Conservation (phyloP, 176 grass and related monocot species). For the Thalia dealbata region DNA sequence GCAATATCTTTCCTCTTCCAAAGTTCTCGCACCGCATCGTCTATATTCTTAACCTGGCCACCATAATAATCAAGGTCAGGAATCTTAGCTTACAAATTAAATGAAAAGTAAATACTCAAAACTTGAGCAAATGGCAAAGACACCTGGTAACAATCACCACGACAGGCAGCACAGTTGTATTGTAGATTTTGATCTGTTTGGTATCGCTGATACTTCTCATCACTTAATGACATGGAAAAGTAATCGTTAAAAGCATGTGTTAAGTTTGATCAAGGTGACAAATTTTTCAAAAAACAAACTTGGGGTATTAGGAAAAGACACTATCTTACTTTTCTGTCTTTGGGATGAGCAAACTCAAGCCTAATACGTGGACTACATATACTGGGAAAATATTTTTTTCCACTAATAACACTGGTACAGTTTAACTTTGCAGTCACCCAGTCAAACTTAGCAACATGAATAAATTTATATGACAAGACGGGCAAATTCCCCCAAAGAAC, state of each 20-base stretch:
- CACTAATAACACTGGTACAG: too few species aligned
- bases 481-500: slow-evolving; percentile 6
- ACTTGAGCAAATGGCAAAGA: slow-evolving; percentile 24
- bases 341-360: too few species aligned
- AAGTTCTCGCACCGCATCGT: slow-evolving; percentile 90
- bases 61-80: background rate
- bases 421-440: background rate
- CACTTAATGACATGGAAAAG: slow-evolving; percentile 31
- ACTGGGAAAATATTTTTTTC: too few species aligned
- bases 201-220: slow-evolving; percentile 90
- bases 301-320: too few species aligned
- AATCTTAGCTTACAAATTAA: background rate
- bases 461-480: background rate
- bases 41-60: slow-evolving; percentile 70
- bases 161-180: slow-evolving; percentile 79
- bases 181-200: slow-evolving; percentile 86
- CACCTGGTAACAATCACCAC: slow-evolving; percentile 91
- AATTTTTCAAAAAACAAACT: too few species aligned
- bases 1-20: slow-evolving; percentile 77
- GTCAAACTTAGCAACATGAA: slow-evolving; percentile 6
- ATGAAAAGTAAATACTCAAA: background rate
- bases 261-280: too few species aligned
- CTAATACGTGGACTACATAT: too few species aligned
- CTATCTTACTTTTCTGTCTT: too few species aligned
- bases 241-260: background rate